Evolutionary conservation across 441 rosid species (phyloP), one percentile per base, ranked within the genome.

Genomic region (Euphorbia corollata): DNA sequence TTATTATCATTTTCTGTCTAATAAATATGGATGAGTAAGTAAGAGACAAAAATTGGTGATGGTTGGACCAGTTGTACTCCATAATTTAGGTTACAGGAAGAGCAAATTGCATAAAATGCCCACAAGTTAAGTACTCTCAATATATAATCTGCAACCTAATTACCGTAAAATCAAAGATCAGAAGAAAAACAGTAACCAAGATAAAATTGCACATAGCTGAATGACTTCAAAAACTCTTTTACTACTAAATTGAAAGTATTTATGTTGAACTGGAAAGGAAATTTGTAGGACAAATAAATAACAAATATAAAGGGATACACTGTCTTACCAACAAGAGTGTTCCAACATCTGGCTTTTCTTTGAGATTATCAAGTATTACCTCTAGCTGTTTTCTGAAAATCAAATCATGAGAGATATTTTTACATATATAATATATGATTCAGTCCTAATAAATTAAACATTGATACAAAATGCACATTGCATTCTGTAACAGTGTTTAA

Each of bases 341-440:
- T 67, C 91, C 96, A 32, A 95, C 99, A 75, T 85, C 99, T 34
- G 98, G 97, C 82, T 90, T 95, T 82, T 91, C 99, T 75, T 88
- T 87, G 82, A 92, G 73, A 78, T 83, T 84, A 55, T 83, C 84
- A 48, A 95, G 87, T 77, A 95, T 95, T 67, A 78, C 92, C 71
- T 92, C 99, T 38, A 95, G 78, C 72, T 95, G 99, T 80, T 88
- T 92, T 86, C 97, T 95, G 86, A 16, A 82, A 77, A 36, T 69
- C 51, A 74, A 62, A 71, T 56, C 68, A 64, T 45, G 58, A 34
- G 59, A 75, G 32, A 50, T 57, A 63, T 23, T 39, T 69, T 56
- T 24, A 9, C 45, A 45, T 47, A 18, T 58, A n/a, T 5, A 58
- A 5, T n/a, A 57, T 47, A 23, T 24, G 10, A 24, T 48, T 43